Base-by-base conservation (phyloP, 805 yeast species). In the Myxozyma kluyveri region DNA sequence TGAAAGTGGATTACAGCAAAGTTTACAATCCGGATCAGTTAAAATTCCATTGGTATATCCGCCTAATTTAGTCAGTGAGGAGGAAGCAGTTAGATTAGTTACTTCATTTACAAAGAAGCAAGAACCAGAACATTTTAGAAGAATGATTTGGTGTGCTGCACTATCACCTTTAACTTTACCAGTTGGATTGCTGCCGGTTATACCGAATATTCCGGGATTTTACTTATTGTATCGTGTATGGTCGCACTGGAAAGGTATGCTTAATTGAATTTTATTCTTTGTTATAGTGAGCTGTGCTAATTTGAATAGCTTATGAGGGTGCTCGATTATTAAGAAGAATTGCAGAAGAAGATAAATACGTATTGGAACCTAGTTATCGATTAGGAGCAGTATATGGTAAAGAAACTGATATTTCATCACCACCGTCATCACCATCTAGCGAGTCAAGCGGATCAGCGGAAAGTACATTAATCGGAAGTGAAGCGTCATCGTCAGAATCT, bases 141-240 rank as follows among this genome's bases (percentile, higher is more conserved):
- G 78, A 60, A 75, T 84, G 57, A 42, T 78, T 1, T 32, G 72
- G 35, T 80, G 85, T 59, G 74, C 79, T 1, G 52, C 83, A 14
- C 81, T 82, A 2, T 68, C 91, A 2, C 97, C 97, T 1, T 57
- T 90, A 41, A 81, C 95, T 0, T 61, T 88, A 2, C 98, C 98
- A 1, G 67, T 90, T 39, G 89, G 88, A 0, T 61, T 88, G 39
- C 64, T 91, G 0, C 98, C 98, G 0, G 74, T 90, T n/a, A 67
- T 89, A 2, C 98, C 98, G 19, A 90, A 90, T 62, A 79, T 90
- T 19, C 98, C 98, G 0, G 96, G 96, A 0, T 85, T 91, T 64
- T 91, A 88, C 63, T 69, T 90, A 39, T 75, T 85, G 2, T 90
- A 85, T 65, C 75, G 98, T 55, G 75, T 85, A 18, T 90, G 88